Evolutionary conservation across 1,139 yeast species (phyloP).

Genomic region (Spencermartinsiella ligniputridi): DNA sequence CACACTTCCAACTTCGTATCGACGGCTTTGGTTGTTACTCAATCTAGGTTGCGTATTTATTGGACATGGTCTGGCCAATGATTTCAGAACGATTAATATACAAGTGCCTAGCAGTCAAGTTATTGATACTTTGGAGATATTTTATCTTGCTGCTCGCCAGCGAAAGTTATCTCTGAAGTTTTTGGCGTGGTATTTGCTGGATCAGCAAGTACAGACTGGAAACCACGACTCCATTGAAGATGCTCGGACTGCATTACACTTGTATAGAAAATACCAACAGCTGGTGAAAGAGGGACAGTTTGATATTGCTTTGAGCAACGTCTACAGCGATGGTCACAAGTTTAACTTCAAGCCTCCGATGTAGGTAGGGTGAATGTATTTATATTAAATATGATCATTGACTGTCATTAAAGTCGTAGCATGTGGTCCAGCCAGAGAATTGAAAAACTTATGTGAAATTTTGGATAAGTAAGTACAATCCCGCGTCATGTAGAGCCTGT

Average conservation of each 20-base stretch:
- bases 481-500: too few species aligned
- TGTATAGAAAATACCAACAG: slow-evolving; percentile 69
- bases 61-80: slow-evolving; percentile 91
- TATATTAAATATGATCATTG: too few species aligned
- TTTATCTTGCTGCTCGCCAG: slow-evolving; percentile 62
- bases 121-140: slow-evolving; percentile 82
- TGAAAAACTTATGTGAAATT: too few species aligned
- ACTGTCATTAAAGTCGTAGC: too few species aligned
- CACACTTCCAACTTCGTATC: slow-evolving; percentile 75
- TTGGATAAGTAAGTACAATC: too few species aligned
- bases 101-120: slow-evolving; percentile 83
- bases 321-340: slow-evolving; percentile 73
- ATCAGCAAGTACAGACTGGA: slow-evolving; percentile 78
- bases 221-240: slow-evolving; percentile 98
- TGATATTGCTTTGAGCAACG: slow-evolving; percentile 54
- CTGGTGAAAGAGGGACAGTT: slow-evolving; percentile 55
- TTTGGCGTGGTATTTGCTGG: slow-evolving; percentile 73
- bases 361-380: too few species aligned
- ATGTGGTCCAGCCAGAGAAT: too few species aligned
- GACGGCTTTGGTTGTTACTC: slow-evolving; percentile 81
- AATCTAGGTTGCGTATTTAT: slow-evolving; percentile 89
- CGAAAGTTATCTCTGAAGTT: slow-evolving; percentile 84
- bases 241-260: slow-evolving; percentile 76
- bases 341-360: slow-evolving; percentile 56
- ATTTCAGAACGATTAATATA: slow-evolving; percentile 87